Percentiles rank a stretch among this genome's conserved stretches.
phyloP scores from a whole-genome alignment of 2,329 filamentous ascomycete species.

The Penicillium sp. region DNA sequence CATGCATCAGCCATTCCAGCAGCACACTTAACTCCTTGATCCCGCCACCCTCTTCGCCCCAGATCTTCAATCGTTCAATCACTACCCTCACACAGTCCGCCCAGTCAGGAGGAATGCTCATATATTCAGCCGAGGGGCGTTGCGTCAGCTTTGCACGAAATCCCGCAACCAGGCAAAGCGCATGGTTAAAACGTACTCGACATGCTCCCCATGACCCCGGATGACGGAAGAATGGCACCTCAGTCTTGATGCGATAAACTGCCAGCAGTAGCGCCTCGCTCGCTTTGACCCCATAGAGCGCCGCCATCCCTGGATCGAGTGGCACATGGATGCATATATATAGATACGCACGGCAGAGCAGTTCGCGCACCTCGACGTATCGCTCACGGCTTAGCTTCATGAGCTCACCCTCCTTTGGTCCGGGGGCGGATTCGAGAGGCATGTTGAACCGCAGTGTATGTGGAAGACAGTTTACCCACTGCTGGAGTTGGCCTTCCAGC shows the following conservation, averaged over 20 bases:
- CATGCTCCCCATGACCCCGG: conserved; percentile 28
- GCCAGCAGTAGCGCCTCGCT: conserved; percentile 22
- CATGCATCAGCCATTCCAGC: conserved; percentile 25
- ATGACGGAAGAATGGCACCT: conserved; percentile 27
- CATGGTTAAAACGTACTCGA: conserved; percentile 28
- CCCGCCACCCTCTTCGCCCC: conserved; percentile 24
- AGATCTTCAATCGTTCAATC: conserved; percentile 23
- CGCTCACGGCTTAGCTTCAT: conserved; percentile 26
- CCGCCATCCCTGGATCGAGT: conserved; percentile 17
- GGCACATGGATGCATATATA: conserved; percentile 25
- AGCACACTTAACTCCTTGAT: conserved; percentile 24
- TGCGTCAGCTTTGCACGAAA: conserved; percentile 21
- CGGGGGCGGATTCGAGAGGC: conserved; percentile 18
- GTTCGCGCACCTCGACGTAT: conserved; percentile 27
- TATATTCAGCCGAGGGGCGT: conserved; percentile 18
- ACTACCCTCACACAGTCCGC: conserved; percentile 22
- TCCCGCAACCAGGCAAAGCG: conserved; percentile 24
- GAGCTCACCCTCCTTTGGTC: conserved; percentile 21
- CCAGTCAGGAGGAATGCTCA: conserved; percentile 23
- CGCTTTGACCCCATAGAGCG: conserved; percentile 20
- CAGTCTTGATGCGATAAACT: conserved; percentile 27
- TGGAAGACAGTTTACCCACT: conserved; percentile 26
- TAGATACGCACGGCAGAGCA: conserved; percentile 26
- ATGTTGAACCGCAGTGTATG: conserved; percentile 24
- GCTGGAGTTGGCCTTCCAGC: conserved; percentile 24